Evolutionary conservation across 176 grass and related monocot species (phyloP).

Genomic region (Carex kokanica): DNA sequence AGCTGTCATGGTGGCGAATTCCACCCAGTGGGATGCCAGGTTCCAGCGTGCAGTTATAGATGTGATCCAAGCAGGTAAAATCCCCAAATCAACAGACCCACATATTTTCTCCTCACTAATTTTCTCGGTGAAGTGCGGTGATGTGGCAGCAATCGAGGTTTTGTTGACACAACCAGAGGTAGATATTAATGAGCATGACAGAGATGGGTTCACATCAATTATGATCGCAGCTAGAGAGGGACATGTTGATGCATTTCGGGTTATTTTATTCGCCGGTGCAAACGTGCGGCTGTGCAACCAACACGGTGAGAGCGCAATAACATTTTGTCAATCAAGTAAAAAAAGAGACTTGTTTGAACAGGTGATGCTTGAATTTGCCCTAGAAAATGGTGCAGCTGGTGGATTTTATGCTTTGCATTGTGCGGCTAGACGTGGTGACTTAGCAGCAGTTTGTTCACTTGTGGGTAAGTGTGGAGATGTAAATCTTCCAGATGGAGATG

Average conservation of each 20-base stretch:
- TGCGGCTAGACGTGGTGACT: constrained; percentile 60
- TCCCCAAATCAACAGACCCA: constrained; percentile 56
- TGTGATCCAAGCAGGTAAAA: constrained; percentile 40
- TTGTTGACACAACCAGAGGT: constrained; percentile 45
- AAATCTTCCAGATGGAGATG: constrained; percentile 61
- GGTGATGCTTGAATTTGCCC: constrained; percentile 81
- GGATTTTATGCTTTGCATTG: constrained; percentile 83
- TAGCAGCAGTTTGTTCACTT: constrained; percentile 48
- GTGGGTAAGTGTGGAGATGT: constrained; percentile 57
- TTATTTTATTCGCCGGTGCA: constrained; percentile 67
- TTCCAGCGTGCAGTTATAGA: constrained; percentile 47
- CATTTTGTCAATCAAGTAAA: constrained; percentile 63
- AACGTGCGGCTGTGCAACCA: constrained; percentile 56
- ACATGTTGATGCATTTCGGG: constrained; percentile 63
- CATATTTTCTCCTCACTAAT: constrained; percentile 59
- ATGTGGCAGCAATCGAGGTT: constrained; percentile 45
- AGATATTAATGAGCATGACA: constrained; percentile 63
- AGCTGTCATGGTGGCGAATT: constrained; percentile 33
- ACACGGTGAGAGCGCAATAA: constrained; percentile 51
- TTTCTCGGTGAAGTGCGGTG: constrained; percentile 46
- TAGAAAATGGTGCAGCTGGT: constrained; percentile 77
- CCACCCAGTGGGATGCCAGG: constrained; percentile 37
- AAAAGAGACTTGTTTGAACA: constrained; percentile 87
- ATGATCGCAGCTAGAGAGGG: constrained; percentile 59
- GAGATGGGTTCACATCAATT: constrained; percentile 56